A percentile compares a stretch with the other conserved stretches of the same genome.
Evolutionary conservation across 768 basidiomycete species (phyloP).

Genomic region (Hysterangium stoloniferum): DNA sequence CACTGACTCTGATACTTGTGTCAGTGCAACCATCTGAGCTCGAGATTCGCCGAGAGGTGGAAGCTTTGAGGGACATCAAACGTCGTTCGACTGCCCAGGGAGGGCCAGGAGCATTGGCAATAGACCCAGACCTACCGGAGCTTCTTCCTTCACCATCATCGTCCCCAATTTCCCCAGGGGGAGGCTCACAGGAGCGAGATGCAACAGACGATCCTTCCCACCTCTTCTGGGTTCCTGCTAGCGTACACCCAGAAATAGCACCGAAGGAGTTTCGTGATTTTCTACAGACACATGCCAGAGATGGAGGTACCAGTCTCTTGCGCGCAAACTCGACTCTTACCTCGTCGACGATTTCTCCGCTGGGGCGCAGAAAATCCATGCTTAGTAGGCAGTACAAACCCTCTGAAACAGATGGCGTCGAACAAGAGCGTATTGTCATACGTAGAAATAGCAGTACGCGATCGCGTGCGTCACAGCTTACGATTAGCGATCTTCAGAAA

Average conservation of each 20-base stretch:
- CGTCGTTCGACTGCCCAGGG: conserved; percentile 71
- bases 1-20: neutral
- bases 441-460: conserved; percentile 63
- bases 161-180: conserved; percentile 34
- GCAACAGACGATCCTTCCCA: conserved; percentile 71
- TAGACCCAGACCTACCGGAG: conserved; percentile 90
- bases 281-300: conserved; percentile 85
- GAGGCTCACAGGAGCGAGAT: conserved; percentile 14
- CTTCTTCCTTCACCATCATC: conserved; percentile 55
- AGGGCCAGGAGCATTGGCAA: conserved; percentile 71
- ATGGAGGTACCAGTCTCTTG: conserved; percentile 32
- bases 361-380: conserved; percentile 90
- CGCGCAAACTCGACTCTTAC: conserved; percentile 41
- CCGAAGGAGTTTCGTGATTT: conserved; percentile 94
- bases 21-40: conserved; percentile 67
- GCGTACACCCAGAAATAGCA: conserved; percentile 94
- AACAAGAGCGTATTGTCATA: conserved; percentile 53
- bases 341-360: conserved; percentile 29
- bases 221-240: conserved; percentile 98
- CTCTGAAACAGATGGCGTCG: conserved; percentile 63
- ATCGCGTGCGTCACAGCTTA: conserved; percentile 72
- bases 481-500: conserved; percentile 89
- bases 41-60: conserved; percentile 83
- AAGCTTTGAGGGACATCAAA: conserved; percentile 74
- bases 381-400: conserved; percentile 91